Percentiles rank a stretch among this genome's conserved stretches.
Evolutionary conservation across 1,284 basidiomycete species (phyloP).

Genomic region (Austroboletus novae-zelandiae): DNA sequence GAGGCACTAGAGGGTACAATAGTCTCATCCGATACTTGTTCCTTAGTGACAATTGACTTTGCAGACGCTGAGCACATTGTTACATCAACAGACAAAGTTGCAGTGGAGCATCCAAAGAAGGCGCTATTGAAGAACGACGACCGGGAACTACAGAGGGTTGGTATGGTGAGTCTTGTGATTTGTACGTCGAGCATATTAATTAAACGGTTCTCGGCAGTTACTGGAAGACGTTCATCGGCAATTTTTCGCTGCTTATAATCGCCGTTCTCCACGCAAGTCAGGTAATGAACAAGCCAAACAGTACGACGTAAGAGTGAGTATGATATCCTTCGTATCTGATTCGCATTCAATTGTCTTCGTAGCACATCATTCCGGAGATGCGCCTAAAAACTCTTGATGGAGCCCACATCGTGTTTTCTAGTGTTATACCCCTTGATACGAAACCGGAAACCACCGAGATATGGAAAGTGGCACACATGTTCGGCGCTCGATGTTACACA

Average conservation of each 20-base stretch:
- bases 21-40: conserved; percentile 15
- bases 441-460: conserved; percentile 79
- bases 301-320: conserved; percentile 64
- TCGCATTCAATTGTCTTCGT: conserved; percentile 8
- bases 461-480: conserved; percentile 85
- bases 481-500: conserved; percentile 81
- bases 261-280: conserved; percentile 33
- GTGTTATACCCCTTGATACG: conserved; percentile 86
- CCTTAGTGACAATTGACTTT: conserved; percentile 2
- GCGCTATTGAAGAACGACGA: conserved; percentile 89
- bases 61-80: conserved; percentile 14
- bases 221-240: conserved; percentile 72
- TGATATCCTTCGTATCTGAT: not conserved
- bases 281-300: conserved; percentile 32
- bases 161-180: conserved; percentile 48
- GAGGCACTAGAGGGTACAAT: conserved; percentile 62
- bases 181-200: conserved; percentile 2
- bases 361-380: conserved; percentile 83
- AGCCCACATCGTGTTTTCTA: conserved; percentile 86
- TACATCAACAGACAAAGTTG: conserved; percentile 9
- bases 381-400: conserved; percentile 76
- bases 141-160: conserved; percentile 76
- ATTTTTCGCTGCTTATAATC: conserved; percentile 72
- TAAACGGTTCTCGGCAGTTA: conserved; percentile 47
- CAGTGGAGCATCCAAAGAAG: conserved; percentile 52